Evolutionary conservation across 768 basidiomycete species (phyloP).

Genomic region (Lyophyllum shimeji): DNA sequence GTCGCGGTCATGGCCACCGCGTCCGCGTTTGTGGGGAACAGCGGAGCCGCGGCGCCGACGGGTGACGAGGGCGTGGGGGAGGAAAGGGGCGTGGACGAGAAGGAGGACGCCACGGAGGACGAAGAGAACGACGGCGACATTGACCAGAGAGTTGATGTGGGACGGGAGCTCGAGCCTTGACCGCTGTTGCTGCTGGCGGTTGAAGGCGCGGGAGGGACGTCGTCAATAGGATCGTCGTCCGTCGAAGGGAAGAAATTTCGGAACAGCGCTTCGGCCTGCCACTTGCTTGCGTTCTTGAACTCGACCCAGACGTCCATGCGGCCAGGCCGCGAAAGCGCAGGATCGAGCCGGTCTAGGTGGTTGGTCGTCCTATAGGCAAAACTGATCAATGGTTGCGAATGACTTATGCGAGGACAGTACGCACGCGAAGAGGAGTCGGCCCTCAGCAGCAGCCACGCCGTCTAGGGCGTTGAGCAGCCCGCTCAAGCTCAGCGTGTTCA

Average conservation of each 20-base stretch:
- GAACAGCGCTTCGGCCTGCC: conserved; percentile 86
- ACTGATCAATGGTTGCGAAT: not conserved
- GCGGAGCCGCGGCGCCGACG: conserved; percentile 22
- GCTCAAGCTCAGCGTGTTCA: conserved; percentile 79
- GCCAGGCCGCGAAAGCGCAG: conserved; percentile 88
- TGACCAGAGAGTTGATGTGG: conserved; percentile 22
- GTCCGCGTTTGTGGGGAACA: conserved; percentile 16
- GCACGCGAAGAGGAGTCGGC: conserved; percentile 85
- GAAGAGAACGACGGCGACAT: conserved; percentile 26
- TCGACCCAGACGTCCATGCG: conserved; percentile 93
- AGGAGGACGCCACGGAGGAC: conserved; percentile 26
- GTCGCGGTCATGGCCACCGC: conserved; percentile 20
- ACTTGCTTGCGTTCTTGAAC: conserved; percentile 83
- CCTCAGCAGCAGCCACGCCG: conserved; percentile 85
- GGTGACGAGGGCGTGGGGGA: conserved; percentile 41
- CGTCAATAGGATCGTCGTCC: conserved; percentile 43
- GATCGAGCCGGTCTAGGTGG: conserved; percentile 87
- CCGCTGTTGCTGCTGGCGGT: not conserved
- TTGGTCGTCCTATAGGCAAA: conserved; percentile 67
- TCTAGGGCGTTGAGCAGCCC: conserved; percentile 85
- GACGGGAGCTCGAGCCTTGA: conserved; percentile 7
- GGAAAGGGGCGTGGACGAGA: conserved; percentile 42
- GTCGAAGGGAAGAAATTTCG: conserved; percentile 87
- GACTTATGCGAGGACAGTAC: conserved; percentile 39
- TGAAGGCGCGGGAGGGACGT: conserved; percentile 15